phyloP scores from a whole-genome alignment of 306 rosid genomes.

The Trifolium pratense region DNA sequence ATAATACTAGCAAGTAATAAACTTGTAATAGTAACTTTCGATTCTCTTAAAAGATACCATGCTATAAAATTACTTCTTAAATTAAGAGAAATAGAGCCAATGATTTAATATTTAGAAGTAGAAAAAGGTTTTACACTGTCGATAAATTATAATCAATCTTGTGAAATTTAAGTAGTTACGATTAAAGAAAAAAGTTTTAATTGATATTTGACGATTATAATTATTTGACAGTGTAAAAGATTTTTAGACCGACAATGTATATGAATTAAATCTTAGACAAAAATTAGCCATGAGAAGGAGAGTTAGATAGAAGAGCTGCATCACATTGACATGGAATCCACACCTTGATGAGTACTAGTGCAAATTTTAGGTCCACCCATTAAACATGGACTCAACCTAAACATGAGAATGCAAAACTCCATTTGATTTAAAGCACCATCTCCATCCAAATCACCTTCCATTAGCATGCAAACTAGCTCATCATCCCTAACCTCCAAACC shows the following conservation, averaged over 20 bases:
- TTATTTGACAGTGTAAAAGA: neutral
- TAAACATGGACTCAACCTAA: constrained; percentile 67
- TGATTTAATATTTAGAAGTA: neutral
- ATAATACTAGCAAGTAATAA: no score
- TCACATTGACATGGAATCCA: constrained; percentile 22
- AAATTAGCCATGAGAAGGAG: neutral
- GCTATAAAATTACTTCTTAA: neutral
- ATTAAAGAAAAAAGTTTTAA: no score
- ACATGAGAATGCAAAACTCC: constrained; percentile 81
- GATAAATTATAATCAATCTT: neutral
- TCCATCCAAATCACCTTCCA: constrained; percentile 80
- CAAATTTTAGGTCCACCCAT: constrained; percentile 42
- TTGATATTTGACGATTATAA: neutral
- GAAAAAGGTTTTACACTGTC: neutral
- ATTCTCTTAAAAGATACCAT: neutral
- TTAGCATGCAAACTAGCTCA: constrained; percentile 62
- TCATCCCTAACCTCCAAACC: constrained; percentile 65
- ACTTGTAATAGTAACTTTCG: neutral
- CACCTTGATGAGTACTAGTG: constrained; percentile 1
- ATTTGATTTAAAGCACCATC: constrained; percentile 67
- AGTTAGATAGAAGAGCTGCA: constrained; percentile 8
- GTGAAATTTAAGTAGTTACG: no score
- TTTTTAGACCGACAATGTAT: neutral
- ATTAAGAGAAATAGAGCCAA: neutral
- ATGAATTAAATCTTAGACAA: neutral